Conservation (phyloP, 805 yeast species). For the Candida caryicola region DNA sequence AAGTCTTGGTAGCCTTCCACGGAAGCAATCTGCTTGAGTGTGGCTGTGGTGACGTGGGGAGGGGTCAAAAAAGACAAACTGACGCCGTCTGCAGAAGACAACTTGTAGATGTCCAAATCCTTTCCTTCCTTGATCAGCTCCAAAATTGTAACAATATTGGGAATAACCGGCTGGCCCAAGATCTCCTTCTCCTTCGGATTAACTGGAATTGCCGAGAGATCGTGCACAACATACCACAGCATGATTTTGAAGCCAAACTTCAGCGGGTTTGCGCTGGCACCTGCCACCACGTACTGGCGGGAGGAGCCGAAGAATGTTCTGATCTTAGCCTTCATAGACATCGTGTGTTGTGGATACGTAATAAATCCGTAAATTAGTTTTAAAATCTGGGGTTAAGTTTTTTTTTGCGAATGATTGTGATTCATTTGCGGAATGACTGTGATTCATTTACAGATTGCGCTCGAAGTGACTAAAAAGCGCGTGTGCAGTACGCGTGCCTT, state of each 20-base stretch:
- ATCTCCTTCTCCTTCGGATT: conserved; percentile 56
- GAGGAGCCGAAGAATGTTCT: conserved; percentile 49
- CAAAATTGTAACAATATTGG: conserved; percentile 28
- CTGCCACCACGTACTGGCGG: conserved; percentile 62
- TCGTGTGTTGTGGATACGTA: too few species aligned
- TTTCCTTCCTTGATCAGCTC: conserved; percentile 15
- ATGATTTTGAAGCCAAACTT: conserved; percentile 73
- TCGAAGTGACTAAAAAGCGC: too few species aligned
- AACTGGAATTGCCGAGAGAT: conserved; percentile 61
- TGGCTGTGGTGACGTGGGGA: conserved; percentile 50
- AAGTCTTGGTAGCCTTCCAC: conserved; percentile 37
- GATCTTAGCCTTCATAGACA: conserved; percentile 39
- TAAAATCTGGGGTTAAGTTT: too few species aligned
- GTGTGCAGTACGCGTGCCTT: too few species aligned
- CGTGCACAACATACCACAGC: conserved; percentile 60
- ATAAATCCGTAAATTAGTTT: too few species aligned
- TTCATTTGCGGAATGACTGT: too few species aligned
- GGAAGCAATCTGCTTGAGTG: conserved; percentile 35
- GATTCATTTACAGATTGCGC: too few species aligned
- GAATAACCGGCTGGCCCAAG: conserved; percentile 39
- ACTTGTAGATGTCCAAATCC: conserved; percentile 23
- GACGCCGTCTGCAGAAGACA: conserved; percentile 39
- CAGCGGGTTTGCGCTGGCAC: conserved; percentile 61
- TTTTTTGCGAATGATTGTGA: too few species aligned
- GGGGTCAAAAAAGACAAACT: conserved; percentile 75